These are phyloP conservation scores for Russula sp. DNA, from an alignment of 768 basidiomycete species.

Conservation along the genomic window DNA sequence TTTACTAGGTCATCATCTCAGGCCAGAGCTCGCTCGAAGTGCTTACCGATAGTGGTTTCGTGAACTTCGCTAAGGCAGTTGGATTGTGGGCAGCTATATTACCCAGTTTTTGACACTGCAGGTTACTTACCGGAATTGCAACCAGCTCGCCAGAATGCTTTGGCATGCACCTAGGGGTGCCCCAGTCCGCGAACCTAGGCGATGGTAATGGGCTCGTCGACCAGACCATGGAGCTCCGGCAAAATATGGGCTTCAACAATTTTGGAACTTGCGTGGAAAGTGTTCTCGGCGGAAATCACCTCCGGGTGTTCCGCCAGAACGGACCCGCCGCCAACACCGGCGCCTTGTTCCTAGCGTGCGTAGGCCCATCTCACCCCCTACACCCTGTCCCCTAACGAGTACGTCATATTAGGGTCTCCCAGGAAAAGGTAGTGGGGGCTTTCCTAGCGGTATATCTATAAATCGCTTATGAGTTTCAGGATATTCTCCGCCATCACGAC, in stretches of 20 bases:
- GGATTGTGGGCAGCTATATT: conserved; percentile 61
- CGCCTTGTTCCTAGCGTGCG: conserved; percentile 56
- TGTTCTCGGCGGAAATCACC: conserved; percentile 43
- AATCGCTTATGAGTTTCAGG: conserved; percentile 21
- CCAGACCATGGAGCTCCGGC: conserved; percentile 41
- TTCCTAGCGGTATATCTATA: neutral
- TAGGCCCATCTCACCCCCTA: neutral
- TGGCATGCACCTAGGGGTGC: conserved; percentile 33
- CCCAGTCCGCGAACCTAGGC: conserved; percentile 42
- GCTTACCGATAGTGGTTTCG: conserved; percentile 48
- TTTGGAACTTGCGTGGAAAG: too few species aligned
- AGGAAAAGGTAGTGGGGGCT: conserved; percentile 36
- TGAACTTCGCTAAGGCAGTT: conserved; percentile 56
- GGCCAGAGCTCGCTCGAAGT: conserved; percentile 52
- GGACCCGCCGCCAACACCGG: conserved; percentile 44
- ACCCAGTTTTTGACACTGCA: too few species aligned
- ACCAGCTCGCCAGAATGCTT: conserved; percentile 40
- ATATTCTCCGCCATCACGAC: conserved; percentile 34
- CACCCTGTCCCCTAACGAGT: neutral
- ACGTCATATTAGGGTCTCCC: conserved; percentile 35
- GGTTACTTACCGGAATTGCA: conserved; percentile 28
- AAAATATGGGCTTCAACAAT: conserved; percentile 38
- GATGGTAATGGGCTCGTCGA: conserved; percentile 44
- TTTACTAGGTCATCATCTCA: conserved; percentile 53
- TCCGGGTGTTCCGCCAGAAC: conserved; percentile 53